Evolutionary conservation across 179 eudicot genomes (phyloP), one percentile per base, ranked within the genome.

Genomic region (Beta lomatogona): DNA sequence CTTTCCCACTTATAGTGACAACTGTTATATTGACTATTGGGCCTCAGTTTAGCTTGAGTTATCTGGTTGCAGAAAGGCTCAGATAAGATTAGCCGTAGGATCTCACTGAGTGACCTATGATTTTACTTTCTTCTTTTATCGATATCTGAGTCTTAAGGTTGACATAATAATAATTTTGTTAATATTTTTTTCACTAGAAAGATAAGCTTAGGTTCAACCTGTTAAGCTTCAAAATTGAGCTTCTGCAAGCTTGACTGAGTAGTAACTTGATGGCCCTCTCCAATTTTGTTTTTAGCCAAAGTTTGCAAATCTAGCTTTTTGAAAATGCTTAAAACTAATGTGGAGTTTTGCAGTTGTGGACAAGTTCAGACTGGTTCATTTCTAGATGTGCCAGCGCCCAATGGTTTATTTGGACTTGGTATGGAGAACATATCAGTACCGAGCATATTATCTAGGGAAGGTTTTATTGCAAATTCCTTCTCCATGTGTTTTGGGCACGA

Each of bases 391-490:
- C 98, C 97, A 8, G 97, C 97, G 75, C 96, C 97, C 6, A 94
- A 96, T 84, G 98, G 99, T 87, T 88, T 96, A 70, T 93, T 96
- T 91, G 99, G 99, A 81, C 98, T 96, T 12, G 99, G 98, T 74
- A 91, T 96, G 93, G 92, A 90, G 67, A 85, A 83, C 73, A 77
- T 91, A 83, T 96, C 99, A 15, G 98, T 96, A 55, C 99, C 99
- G 41, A 93, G 97, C 85, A 84, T 88, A 73, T 88, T 96, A 84
- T 90, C 97, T 8, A 91, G 87, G 73, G 85, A 87, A 79, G 98
- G 97, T 57, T 88, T 91, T 65, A 86, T 90, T 18, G 88, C 97
- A 59, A 89, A 96, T 89, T 96, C 99, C 25, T 96, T 96, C 86
- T 95, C 99, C 83, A 94, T 95, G 99, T 94, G 99, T 76, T 95